Conservation (phyloP, 2,329 filamentous ascomycete species). For the Trichophyton verrucosum region DNA sequence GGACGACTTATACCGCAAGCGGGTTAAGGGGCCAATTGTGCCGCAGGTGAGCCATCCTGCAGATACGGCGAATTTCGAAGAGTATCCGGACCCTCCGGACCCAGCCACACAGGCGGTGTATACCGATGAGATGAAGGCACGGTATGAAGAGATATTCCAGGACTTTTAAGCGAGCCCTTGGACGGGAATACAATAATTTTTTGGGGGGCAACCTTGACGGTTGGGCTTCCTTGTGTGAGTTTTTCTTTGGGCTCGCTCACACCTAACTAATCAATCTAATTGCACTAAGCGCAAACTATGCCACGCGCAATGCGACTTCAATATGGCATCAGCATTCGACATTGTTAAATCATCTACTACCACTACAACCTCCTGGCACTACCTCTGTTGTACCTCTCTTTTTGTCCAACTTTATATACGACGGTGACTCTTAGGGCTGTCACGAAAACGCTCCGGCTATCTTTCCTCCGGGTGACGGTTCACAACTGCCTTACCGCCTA, state of each 20-base stretch:
- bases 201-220: neutral
- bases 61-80: constrained; percentile 53
- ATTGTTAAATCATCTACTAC: neutral
- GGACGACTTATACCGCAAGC: constrained; percentile 50
- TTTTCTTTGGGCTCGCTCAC: neutral
- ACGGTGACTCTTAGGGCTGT: neutral
- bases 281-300: no score
- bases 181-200: neutral
- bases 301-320: neutral
- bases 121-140: constrained; percentile 47
- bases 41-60: constrained; percentile 48
- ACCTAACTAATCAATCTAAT: neutral
- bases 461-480: no score
- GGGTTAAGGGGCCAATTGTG: constrained; percentile 50
- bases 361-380: neutral
- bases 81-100: constrained; percentile 48
- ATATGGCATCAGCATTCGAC: neutral
- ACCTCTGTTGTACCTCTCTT: neutral
- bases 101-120: constrained; percentile 40
- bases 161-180: constrained; percentile 40
- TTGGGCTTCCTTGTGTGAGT: neutral
- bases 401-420: neutral
- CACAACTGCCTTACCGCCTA: no score
- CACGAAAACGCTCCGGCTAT: neutral
- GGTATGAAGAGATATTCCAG: constrained; percentile 48